Percentiles rank a stretch among this genome's conserved stretches.
phyloP scores from a whole-genome alignment of 2,329 filamentous ascomycete genomes.

The Alternaria triticina region DNA sequence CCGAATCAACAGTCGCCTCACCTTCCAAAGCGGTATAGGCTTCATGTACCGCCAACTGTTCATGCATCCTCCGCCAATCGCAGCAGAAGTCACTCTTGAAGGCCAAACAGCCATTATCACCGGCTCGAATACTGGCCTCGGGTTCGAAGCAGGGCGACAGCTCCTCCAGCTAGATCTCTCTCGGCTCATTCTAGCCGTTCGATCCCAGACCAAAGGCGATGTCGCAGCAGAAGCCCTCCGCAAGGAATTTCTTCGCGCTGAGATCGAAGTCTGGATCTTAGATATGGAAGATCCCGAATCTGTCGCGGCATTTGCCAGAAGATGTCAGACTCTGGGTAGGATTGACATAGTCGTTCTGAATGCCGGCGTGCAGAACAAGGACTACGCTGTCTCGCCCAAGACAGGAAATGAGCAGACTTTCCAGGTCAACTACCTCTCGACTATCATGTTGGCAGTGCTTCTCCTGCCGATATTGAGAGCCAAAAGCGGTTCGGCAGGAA shows the following conservation, averaged over 20 bases:
- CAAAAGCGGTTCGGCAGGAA: constrained; percentile 1
- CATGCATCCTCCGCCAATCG: constrained; percentile 4
- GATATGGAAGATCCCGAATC: constrained; percentile 34
- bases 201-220: constrained; percentile 35
- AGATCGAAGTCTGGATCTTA: constrained; percentile 36
- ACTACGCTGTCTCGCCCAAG: constrained; percentile 8
- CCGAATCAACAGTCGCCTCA: constrained; percentile 5
- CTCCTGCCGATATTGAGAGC: constrained; percentile 47
- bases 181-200: constrained; percentile 40
- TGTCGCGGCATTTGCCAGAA: constrained; percentile 25
- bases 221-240: constrained; percentile 23
- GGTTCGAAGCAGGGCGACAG: constrained; percentile 30
- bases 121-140: constrained; percentile 40
- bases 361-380: constrained; percentile 32
- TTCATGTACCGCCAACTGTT: constrained; percentile 9
- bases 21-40: constrained; percentile 7
- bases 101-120: constrained; percentile 53
- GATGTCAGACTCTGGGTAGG: constrained; percentile 12
- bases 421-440: constrained; percentile 64
- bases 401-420: constrained; percentile 49
- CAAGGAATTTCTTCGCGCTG: constrained; percentile 13
- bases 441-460: constrained; percentile 58
- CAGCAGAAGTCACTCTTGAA: background rate
- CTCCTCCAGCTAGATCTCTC: constrained; percentile 24
- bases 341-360: constrained; percentile 45